Percentiles rank a stretch among this genome's conserved stretches.
These are phyloP conservation scores for Sporothrix pallida DNA, from an alignment of 2,329 filamentous ascomycete genomes.

Conservation along the genomic window DNA sequence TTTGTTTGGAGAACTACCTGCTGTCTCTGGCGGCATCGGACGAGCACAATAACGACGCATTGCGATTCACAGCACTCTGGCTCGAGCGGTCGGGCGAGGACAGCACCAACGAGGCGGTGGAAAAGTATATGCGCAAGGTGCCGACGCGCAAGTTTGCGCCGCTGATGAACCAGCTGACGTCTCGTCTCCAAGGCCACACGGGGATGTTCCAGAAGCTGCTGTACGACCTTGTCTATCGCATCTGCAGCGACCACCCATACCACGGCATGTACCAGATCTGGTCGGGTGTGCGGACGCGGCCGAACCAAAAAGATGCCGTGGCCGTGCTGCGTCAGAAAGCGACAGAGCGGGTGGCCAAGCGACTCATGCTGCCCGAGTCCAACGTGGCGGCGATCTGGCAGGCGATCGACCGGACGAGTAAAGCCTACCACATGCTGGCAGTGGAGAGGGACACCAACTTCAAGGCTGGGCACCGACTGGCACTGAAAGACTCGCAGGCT, in stretches of 20 bases:
- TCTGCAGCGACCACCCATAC: constrained; percentile 91
- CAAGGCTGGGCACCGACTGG: constrained; percentile 69
- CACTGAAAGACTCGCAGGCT: constrained; percentile 61
- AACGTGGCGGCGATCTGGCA: constrained; percentile 65
- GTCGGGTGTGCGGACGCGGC: constrained; percentile 74
- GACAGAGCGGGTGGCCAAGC: constrained; percentile 69
- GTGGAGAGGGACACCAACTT: constrained; percentile 68
- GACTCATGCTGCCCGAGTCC: constrained; percentile 60
- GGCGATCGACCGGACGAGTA: constrained; percentile 75
- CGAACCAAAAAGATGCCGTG: constrained; percentile 73
- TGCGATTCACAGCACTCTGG: constrained; percentile 94
- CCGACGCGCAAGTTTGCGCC: constrained; percentile 90
- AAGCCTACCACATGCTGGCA: constrained; percentile 68
- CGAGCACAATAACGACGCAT: constrained; percentile 83
- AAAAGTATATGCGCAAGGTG: constrained; percentile 71
- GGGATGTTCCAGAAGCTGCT: constrained; percentile 78
- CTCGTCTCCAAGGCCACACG: constrained; percentile 76
- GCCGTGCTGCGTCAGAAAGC: constrained; percentile 76
- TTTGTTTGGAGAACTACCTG: constrained; percentile 92
- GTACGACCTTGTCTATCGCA: constrained; percentile 74
- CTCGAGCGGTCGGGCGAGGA: constrained; percentile 81
- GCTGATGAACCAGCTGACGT: constrained; percentile 95
- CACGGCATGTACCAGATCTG: constrained; percentile 98
- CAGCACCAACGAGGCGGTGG: constrained; percentile 77
- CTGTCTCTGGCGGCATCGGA: constrained; percentile 84